These are phyloP conservation scores for Linnemannia hyalina DNA, from an alignment of 192 early-diverging fungal species.

Conservation along the genomic window DNA sequence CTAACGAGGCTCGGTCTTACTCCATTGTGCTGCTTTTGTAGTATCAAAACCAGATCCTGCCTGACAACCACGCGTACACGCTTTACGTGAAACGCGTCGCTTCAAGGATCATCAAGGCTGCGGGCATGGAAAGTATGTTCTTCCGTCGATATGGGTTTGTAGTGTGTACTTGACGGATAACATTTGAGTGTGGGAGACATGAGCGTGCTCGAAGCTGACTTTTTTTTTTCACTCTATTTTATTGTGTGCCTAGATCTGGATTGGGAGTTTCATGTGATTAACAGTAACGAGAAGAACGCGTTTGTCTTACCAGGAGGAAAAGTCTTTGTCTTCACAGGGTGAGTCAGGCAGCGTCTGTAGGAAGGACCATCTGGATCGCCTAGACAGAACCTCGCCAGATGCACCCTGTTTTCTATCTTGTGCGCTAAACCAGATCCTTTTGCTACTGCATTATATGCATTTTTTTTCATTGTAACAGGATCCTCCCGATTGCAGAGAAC, in stretches of 20 bases:
- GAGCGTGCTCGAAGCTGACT: not conserved
- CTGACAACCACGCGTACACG: slow-evolving; percentile 71
- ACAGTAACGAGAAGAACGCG: slow-evolving; percentile 86
- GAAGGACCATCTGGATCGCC: too few species aligned
- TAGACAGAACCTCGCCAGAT: too few species aligned
- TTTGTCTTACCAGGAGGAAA: slow-evolving; percentile 97
- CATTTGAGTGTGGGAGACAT: not conserved
- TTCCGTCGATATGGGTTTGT: not conserved
- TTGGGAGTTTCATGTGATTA: slow-evolving; percentile 96
- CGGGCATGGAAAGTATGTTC: slow-evolving; percentile 68
- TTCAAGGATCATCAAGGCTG: slow-evolving; percentile 74
- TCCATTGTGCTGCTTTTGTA: not conserved
- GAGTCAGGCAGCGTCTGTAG: not conserved
- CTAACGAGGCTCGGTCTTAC: not conserved
- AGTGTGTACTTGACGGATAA: not conserved
- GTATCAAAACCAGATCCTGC: slow-evolving; percentile 78
- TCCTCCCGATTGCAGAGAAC: slow-evolving; percentile 83
- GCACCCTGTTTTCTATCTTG: too few species aligned
- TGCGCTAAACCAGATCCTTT: not conserved
- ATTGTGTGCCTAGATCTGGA: slow-evolving; percentile 60
- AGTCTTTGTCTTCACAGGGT: slow-evolving; percentile 96
- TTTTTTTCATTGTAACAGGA: slow-evolving; percentile 51
- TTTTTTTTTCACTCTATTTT: not conserved
- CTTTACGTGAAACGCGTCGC: slow-evolving; percentile 80
- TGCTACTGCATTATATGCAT: not conserved